These are phyloP conservation scores for Lolium rigidum DNA, from an alignment of 176 grass and related monocot species.

Conservation along the genomic window DNA sequence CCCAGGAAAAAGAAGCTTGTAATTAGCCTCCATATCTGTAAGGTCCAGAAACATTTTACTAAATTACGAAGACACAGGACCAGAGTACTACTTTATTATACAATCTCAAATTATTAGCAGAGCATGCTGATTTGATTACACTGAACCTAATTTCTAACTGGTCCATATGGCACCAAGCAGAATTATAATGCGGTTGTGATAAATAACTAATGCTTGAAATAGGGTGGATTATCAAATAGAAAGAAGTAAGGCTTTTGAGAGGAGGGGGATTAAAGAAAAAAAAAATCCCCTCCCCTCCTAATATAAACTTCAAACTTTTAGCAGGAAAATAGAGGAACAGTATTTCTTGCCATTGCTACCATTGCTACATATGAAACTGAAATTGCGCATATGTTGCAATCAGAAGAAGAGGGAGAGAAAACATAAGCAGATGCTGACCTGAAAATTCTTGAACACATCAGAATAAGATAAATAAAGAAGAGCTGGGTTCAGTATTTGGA, in stretches of 20 bases:
- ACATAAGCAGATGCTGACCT: conserved; percentile 57
- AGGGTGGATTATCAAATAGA: not conserved
- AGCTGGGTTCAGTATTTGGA: not conserved
- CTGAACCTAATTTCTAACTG: not conserved
- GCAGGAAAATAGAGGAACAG: not conserved
- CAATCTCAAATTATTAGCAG: conserved; percentile 16
- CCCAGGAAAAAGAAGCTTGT: conserved; percentile 83
- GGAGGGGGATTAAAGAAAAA: not conserved
- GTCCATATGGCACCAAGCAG: not conserved
- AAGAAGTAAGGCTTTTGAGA: not conserved
- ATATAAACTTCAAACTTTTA: not conserved
- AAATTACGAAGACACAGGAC: not conserved
- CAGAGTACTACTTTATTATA: conserved; percentile 10
- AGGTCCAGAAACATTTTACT: conserved; percentile 16
- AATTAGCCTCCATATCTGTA: conserved; percentile 85
- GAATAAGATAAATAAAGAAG: conserved; percentile 53
- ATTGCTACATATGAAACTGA: not conserved
- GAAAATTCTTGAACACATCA: conserved; percentile 57
- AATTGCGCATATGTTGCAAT: conserved; percentile 11
- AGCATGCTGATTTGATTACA: conserved; percentile 18
- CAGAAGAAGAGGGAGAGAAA: conserved; percentile 8
- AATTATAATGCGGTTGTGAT: not conserved
- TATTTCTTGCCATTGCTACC: not conserved
- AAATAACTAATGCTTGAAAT: not conserved
- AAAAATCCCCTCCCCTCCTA: conserved; percentile 2